phyloP scores from a whole-genome alignment of 2,329 filamentous ascomycete species.

The Clathrospora elynae region DNA sequence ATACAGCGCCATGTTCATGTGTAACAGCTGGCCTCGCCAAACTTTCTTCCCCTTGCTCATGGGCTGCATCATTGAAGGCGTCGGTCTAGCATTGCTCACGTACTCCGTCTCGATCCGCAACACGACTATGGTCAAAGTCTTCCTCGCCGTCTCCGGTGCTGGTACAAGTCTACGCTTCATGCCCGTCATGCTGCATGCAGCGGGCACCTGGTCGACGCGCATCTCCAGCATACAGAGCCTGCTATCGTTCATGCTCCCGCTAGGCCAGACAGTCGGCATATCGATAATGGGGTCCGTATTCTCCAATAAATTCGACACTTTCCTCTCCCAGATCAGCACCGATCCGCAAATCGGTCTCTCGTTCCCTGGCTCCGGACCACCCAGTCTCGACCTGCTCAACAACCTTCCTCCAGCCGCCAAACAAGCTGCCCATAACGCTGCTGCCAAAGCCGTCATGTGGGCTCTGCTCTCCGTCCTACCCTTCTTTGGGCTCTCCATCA shows the following conservation, averaged over 20 bases:
- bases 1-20: constrained; percentile 62
- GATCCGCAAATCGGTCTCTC: constrained; percentile 24
- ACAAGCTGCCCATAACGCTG: constrained; percentile 50
- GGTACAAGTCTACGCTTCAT: constrained; percentile 70
- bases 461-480: constrained; percentile 67
- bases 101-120: constrained; percentile 61
- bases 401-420: constrained; percentile 49
- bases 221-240: constrained; percentile 65
- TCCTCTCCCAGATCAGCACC: constrained; percentile 29
- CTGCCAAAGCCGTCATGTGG: constrained; percentile 66
- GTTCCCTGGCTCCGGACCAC: constrained; percentile 25
- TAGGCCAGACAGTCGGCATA: constrained; percentile 68
- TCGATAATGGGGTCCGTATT: constrained; percentile 73
- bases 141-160: constrained; percentile 67
- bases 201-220: constrained; percentile 64
- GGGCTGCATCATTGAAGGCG: constrained; percentile 57
- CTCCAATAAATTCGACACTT: constrained; percentile 60
- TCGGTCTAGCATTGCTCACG: constrained; percentile 63
- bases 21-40: constrained; percentile 65
- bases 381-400: constrained; percentile 43
- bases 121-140: constrained; percentile 62
- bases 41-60: constrained; percentile 63
- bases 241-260: constrained; percentile 63
- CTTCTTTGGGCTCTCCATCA: constrained; percentile 58
- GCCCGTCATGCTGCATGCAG: constrained; percentile 65